Evolutionary conservation across 164 flowering plant species (phyloP).

Genomic region (Cinnamomum chago): DNA sequence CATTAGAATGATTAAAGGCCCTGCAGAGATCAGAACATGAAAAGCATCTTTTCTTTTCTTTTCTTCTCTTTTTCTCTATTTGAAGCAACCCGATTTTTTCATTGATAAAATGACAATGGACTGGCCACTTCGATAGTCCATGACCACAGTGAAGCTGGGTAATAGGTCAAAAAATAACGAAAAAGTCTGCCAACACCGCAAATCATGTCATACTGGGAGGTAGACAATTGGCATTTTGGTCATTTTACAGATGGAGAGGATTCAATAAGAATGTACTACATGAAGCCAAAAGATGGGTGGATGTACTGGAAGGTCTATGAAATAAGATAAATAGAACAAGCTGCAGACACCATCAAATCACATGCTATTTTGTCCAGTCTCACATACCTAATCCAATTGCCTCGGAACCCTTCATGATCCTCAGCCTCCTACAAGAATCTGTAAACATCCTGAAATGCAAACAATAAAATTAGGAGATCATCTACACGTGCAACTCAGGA

Average conservation of each 20-base stretch:
- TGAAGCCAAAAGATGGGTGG: not conserved
- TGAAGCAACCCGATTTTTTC: too few relatives aligned
- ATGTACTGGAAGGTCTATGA: not conserved
- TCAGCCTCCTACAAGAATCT: constrained; percentile 53
- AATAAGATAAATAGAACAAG: not conserved
- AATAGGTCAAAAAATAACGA: not conserved
- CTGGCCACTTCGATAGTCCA: not conserved
- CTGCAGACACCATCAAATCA: not conserved
- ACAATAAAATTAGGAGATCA: not conserved
- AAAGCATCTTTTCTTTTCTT: too few relatives aligned
- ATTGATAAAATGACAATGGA: not conserved
- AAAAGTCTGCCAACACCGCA: not conserved
- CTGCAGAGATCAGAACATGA: too few relatives aligned
- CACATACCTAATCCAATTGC: constrained; percentile 73
- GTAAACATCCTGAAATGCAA: constrained; percentile 61
- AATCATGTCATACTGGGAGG: not conserved
- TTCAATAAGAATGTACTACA: not conserved
- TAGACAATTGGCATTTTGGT: not conserved
- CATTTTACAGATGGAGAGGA: not conserved
- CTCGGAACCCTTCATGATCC: constrained; percentile 79
- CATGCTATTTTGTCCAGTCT: not conserved
- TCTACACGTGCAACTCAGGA: constrained; percentile 6
- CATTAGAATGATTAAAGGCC: not conserved
- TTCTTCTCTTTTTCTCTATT: too few relatives aligned
- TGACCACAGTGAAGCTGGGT: not conserved